Evolutionary conservation across 1,284 basidiomycete genomes (phyloP).

Genomic region (Thelephora terrestris): DNA sequence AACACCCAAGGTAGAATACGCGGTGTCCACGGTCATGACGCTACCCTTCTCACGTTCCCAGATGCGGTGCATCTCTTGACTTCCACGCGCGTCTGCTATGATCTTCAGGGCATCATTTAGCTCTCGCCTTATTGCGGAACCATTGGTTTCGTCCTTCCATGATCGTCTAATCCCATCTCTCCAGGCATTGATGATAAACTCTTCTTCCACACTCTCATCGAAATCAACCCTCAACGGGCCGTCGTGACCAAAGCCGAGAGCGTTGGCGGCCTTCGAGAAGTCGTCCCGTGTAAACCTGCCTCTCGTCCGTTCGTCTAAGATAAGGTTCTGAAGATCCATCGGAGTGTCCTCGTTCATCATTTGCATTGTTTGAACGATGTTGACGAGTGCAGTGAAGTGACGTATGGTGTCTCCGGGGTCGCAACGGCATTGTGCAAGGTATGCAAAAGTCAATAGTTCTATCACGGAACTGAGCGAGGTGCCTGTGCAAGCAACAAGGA

Average conservation of each 20-base stretch:
- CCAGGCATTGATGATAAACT: slow-evolving; percentile 62
- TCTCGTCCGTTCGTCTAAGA: slow-evolving; percentile 50
- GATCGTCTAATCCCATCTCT: slow-evolving; percentile 48
- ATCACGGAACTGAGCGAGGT: slow-evolving; percentile 2
- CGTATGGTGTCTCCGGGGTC: slow-evolving; percentile 49
- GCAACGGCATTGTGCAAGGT: slow-evolving; percentile 69
- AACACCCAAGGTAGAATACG: slow-evolving; percentile 66
- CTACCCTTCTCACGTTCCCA: slow-evolving; percentile 47
- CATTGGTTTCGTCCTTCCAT: slow-evolving; percentile 42
- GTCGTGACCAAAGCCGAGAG: slow-evolving; percentile 59
- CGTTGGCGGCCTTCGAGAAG: slow-evolving; percentile 29
- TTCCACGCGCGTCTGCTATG: slow-evolving; percentile 51
- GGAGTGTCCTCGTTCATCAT: slow-evolving; percentile 32
- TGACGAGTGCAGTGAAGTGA: slow-evolving; percentile 51
- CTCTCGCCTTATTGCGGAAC: slow-evolving; percentile 31
- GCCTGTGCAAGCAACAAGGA: slow-evolving; percentile 2
- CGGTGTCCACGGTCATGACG: slow-evolving; percentile 60
- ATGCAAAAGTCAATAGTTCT: slow-evolving; percentile 69
- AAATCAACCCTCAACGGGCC: slow-evolving; percentile 51
- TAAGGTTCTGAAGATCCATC: slow-evolving; percentile 41
- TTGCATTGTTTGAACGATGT: slow-evolving; percentile 39
- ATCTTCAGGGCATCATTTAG: slow-evolving; percentile 58
- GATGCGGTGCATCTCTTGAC: slow-evolving; percentile 33
- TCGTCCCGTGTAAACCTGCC: slow-evolving; percentile 53
- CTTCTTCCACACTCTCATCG: slow-evolving; percentile 54